Evolutionary conservation across 225 moss, liverwort and hornwort genomes (phyloP), one percentile per base, ranked within the genome.

Genomic region (Sphagnum contortum): DNA sequence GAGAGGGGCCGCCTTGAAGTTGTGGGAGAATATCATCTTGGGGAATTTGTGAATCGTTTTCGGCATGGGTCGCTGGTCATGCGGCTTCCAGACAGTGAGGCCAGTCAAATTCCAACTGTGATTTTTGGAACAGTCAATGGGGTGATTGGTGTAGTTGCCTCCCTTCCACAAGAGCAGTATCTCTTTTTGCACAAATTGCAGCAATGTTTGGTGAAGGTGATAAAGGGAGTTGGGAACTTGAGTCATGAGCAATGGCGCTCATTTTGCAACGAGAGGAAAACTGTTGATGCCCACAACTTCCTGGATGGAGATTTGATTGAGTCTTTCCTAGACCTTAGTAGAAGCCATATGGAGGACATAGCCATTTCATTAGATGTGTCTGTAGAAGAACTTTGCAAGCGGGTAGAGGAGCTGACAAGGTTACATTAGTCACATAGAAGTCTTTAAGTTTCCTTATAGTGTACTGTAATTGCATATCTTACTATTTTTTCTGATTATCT

Each of bases 231-330:
- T 4, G 92, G 96, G 68, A 92, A 92, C 54, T 73, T 96, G 69
- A 90, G 81, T 68, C 96, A 96, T 61, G 90, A 96, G 69, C 96
- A 92, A 68, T 96, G 96, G 96, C 88, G 90, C 59, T 90, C 96
- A 45, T 96, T 92, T 76, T 85, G 87, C 73, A 96, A 81, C 49
- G 92, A 96, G 60, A 78, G 92, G 44, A 96, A 96, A 72, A 92
- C 90, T 3, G 85, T 87, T 9, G 92, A 96, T 66, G 87, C 88
- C 50, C 87, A 85, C 13, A 96, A 96, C 77, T 96, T 96, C 66
- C 67, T 96, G 48, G 96, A 96, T 51, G 92, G 88, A 14, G 96
- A 92, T 74, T 75, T 96, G 44, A 92, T 96, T 12, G 96, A 96
- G 72, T 92, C 88, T 3, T 96, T 96, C 71, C 77, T 96, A 67